Evolutionary conservation across 257 asterid genomes (phyloP), one percentile per base, ranked within the genome.

Genomic region (Agastache rugosa): DNA sequence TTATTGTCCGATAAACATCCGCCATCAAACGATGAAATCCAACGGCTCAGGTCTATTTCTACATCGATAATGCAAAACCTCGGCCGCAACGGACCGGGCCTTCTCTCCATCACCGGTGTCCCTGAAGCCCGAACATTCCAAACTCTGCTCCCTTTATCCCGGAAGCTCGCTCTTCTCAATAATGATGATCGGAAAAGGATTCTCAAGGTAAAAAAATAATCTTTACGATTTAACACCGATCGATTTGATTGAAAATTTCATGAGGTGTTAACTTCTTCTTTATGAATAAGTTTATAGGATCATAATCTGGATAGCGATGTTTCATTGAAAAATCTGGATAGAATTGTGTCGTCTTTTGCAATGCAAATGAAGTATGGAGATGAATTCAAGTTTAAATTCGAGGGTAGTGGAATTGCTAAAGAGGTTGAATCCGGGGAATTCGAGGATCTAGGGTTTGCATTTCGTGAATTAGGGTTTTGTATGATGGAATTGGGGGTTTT

Each of bases 271-370:
- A 54, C 16, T 69, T 35, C 5, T 64, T 20, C 27, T 67, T 37
- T 55, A 19, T 19, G 65, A 67, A 31, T 44, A 74, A 80, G 75
- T 48, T 23, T 44, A 51, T 85, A 93, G 98, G 93, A 91, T 77
- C 96, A 91, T 72, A 83, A 70, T 77, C 77, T 93, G 87, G 97
- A 96, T 22, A 91, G 96, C 80, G 98, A 93, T 71, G 97, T 91
- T 69, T 69, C 96, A 7, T 47, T 93, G 42, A 91, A 91, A 84
- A 87, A 88, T 68, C 65, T 77, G 45, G 88, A 89, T 71, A 84
- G 96, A 76, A 55, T 79, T 27, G 94, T 93, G n/a, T 93, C 97
- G n/a, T 91, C 96, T 39, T 93, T 87, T 63, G 96, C 96, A 11
- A 84, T 84, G 92, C 96, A 93, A 78, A 77, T 91, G 84, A 88